Base-by-base conservation (phyloP, 306 rosid genomes). In the Dryas drummondii region DNA sequence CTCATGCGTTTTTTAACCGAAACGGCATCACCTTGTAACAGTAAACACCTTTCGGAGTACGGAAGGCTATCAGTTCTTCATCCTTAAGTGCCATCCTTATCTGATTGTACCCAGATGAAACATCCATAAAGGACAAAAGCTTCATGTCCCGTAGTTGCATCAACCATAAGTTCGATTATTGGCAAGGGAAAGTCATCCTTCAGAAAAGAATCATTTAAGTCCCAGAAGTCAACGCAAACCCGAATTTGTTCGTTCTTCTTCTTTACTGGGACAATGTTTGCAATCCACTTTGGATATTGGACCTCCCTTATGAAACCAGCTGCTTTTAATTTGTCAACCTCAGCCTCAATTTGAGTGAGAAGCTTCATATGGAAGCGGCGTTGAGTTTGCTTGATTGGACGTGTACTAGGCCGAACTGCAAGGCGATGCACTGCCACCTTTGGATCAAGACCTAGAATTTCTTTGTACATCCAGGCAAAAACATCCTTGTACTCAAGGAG, bases 371-470 rank as follows among this genome's bases (percentile, higher is more conserved):
- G 0, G 3, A 4, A 59, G 6, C 1, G 9, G 0, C 4, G 6
- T 3, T 26, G n/a, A 5, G 65, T 6, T 5, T 59, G 4, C 8
- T 59, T 5, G 4, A 59, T 0, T 7, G 2, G 61, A 1, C 5
- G 12, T 13, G 3, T 22, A 4, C 17, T 3, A 0, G 3, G 26
- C 3, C 8, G 7, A 0, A 41, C 0, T 0, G 3, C 3, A 1
- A 41, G 14, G 11, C 15, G 27, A 42, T 63, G 27, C 4, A 41
- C 27, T 0, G 0, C 27, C 5, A 63, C 11, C 0, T 14, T 0
- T 0, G 0, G 68, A 4, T 63, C 14, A 7, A 41, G 14, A 1
- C 48, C 3, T 6, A 0, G 13, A 26, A 41, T 63, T 7, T 15
- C 14, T 41, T 3, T 41, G 48, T 63, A 41, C 16, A 12, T 63